Percentiles rank a stretch among this genome's conserved stretches.
Conservation (phyloP, 2,329 filamentous ascomycete genomes). For the Anthostomella pinea region DNA sequence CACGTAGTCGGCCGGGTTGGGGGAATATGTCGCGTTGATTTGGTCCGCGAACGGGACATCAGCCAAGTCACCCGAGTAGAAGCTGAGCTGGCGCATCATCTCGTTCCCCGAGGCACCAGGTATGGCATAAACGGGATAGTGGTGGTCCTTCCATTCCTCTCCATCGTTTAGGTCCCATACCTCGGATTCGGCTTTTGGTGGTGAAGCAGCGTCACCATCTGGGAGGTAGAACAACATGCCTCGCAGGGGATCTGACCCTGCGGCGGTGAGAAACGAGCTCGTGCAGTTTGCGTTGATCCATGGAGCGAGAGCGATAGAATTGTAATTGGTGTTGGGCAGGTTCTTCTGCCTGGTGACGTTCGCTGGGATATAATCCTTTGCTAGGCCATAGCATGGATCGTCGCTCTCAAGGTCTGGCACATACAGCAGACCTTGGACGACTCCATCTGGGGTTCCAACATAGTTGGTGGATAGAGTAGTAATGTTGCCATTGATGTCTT, state of each 20-base stretch:
- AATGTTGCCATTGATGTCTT: slow-evolving; percentile 55
- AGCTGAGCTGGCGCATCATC: slow-evolving; percentile 68
- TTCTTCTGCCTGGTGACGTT: slow-evolving; percentile 74
- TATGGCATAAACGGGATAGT: slow-evolving; percentile 81
- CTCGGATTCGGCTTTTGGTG: slow-evolving; percentile 62
- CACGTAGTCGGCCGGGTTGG: slow-evolving; percentile 57
- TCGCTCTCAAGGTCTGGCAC: slow-evolving; percentile 65
- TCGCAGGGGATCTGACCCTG: slow-evolving; percentile 56
- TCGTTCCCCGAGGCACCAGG: slow-evolving; percentile 62
- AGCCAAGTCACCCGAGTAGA: slow-evolving; percentile 75
- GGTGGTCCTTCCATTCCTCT: slow-evolving; percentile 70
- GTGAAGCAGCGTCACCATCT: slow-evolving; percentile 53
- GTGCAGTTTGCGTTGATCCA: slow-evolving; percentile 79
- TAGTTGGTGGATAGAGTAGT: slow-evolving; percentile 73
- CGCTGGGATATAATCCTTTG: slow-evolving; percentile 63
- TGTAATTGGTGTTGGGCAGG: slow-evolving; percentile 66
- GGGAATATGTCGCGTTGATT: slow-evolving; percentile 52
- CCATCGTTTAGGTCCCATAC: slow-evolving; percentile 70
- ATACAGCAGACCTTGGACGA: slow-evolving; percentile 78
- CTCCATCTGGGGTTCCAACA: slow-evolving; percentile 54
- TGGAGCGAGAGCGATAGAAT: slow-evolving; percentile 78
- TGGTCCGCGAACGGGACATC: slow-evolving; percentile 56
- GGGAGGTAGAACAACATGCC: slow-evolving; percentile 64
- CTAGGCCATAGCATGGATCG: slow-evolving; percentile 61
- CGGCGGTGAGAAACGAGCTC: slow-evolving; percentile 64